phyloP scores from a whole-genome alignment of 108 stramenopile genomes.

The Cyclotella cryptica region DNA sequence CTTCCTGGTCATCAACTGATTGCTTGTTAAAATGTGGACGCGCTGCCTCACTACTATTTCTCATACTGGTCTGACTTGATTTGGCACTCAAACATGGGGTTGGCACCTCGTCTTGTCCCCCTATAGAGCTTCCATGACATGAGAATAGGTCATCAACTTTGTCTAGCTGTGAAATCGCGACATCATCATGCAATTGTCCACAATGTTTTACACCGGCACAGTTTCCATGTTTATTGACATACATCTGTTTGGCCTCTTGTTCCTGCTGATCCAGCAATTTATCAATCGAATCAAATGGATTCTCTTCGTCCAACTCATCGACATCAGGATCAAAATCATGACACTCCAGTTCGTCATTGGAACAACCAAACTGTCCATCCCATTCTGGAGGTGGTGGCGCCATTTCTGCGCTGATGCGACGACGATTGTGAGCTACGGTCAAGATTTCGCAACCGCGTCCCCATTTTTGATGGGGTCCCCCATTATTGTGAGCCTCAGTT shows the following conservation, averaged over 20 bases:
- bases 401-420: background rate
- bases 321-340: background rate
- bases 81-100: background rate
- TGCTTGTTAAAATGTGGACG: background rate
- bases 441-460: constrained; percentile 3
- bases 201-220: background rate
- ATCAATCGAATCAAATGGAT: constrained; percentile 38
- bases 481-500: too few relatives aligned
- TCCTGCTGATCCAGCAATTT: constrained; percentile 22
- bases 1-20: background rate
- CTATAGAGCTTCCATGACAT: background rate
- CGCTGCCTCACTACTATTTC: background rate
- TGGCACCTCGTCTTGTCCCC: background rate
- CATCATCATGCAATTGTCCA: background rate
- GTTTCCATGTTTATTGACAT: background rate
- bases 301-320: constrained; percentile 19
- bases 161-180: background rate
- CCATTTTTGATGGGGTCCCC: background rate
- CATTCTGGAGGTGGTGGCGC: background rate
- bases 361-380: background rate
- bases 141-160: background rate
- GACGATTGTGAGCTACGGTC: background rate
- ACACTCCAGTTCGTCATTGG: too few relatives aligned
- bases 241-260: background rate
- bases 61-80: too few relatives aligned